Evolutionary conservation across 2,329 filamentous ascomycete genomes (phyloP).

Genomic region (Chrysosporium keratinophilum): DNA sequence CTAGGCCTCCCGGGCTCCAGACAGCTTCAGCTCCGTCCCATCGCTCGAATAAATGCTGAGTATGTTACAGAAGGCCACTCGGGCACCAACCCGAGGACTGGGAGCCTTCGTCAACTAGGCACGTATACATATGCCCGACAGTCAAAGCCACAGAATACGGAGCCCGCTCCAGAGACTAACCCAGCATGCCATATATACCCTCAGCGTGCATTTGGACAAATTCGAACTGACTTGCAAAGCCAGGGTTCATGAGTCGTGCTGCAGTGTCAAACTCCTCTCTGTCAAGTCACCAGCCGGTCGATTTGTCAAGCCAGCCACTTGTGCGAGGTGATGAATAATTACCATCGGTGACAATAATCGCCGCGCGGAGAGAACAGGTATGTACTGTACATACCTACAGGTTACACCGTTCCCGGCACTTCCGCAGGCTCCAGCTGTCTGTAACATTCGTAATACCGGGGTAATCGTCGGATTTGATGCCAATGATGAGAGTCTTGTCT

Average conservation of each 20-base stretch:
- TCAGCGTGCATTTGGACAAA: too few relatives aligned
- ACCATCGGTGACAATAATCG: not conserved
- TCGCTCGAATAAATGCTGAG: not conserved
- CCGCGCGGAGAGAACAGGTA: not conserved
- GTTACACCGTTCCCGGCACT: constrained; percentile 3
- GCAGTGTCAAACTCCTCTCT: too few relatives aligned
- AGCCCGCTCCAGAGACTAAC: too few relatives aligned
- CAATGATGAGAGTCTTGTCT: too few relatives aligned
- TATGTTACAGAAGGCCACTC: not conserved
- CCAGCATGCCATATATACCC: too few relatives aligned
- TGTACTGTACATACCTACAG: not conserved
- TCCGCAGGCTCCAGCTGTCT: constrained; percentile 1
- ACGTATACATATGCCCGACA: too few relatives aligned
- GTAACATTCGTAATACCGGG: constrained; percentile 1
- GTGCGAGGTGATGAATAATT: not conserved
- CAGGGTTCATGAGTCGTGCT: too few relatives aligned
- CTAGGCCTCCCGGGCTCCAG: not conserved
- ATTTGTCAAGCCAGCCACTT: too few relatives aligned
- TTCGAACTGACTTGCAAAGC: too few relatives aligned
- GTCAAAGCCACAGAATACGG: too few relatives aligned
- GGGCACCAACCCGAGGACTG: not conserved
- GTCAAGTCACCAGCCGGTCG: too few relatives aligned
- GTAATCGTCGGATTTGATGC: not conserved
- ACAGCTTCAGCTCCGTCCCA: not conserved
- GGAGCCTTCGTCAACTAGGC: too few relatives aligned